Evolutionary conservation across 1,139 yeast species (phyloP).

Genomic region (Geotrichum europaeum): DNA sequence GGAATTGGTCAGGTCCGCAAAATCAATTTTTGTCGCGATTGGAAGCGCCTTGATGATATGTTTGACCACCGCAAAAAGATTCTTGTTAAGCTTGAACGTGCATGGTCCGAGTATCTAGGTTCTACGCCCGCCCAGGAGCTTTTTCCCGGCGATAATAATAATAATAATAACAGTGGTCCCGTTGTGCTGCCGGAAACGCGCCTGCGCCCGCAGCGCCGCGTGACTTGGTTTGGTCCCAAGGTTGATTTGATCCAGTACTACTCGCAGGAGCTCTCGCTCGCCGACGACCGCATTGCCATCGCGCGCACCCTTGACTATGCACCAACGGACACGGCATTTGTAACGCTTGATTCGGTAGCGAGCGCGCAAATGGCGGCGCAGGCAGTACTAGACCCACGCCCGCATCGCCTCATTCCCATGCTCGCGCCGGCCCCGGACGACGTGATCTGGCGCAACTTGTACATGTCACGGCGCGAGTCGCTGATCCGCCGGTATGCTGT

Average conservation of each 20-base stretch:
- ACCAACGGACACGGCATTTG: constrained; percentile 56
- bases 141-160: background rate
- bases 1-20: constrained; percentile 75
- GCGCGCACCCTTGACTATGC: constrained; percentile 40
- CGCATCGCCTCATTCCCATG: constrained; percentile 61
- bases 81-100: constrained; percentile 54
- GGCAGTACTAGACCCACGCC: constrained; percentile 74
- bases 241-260: constrained; percentile 62
- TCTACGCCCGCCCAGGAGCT: constrained; percentile 22
- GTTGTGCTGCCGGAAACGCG: background rate
- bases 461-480: constrained; percentile 53
- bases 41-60: constrained; percentile 65
- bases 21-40: constrained; percentile 74
- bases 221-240: constrained; percentile 50
- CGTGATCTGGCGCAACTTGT: constrained; percentile 70
- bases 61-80: constrained; percentile 53
- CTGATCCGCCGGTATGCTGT: constrained; percentile 54
- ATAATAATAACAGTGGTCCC: background rate
- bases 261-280: constrained; percentile 46
- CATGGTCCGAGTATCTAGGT: constrained; percentile 70
- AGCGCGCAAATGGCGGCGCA: constrained; percentile 88
- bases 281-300: constrained; percentile 52
- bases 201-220: constrained; percentile 33
- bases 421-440: constrained; percentile 88
- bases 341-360: constrained; percentile 79